These are phyloP conservation scores for Trichosporon sp. DNA, from an alignment of 1,284 basidiomycete genomes.

Conservation along the genomic window DNA sequence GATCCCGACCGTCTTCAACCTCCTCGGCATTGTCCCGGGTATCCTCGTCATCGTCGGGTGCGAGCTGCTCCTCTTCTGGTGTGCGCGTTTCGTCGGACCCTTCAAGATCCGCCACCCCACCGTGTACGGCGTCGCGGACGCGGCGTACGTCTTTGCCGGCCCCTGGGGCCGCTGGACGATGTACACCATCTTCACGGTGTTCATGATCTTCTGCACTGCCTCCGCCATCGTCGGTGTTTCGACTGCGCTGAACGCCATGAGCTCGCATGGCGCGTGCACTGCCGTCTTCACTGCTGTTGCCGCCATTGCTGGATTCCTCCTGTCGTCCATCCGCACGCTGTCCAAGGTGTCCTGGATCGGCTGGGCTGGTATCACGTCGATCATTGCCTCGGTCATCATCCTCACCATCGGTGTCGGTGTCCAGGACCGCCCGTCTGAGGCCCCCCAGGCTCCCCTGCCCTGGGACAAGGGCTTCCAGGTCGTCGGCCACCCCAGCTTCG, in stretches of 20 bases:
- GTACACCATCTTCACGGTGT: constrained; percentile 31
- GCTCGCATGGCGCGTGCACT: constrained; percentile 46
- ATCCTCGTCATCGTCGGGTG: constrained; percentile 40
- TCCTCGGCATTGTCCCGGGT: constrained; percentile 45
- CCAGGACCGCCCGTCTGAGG: constrained; percentile 49
- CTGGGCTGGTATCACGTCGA: constrained; percentile 46
- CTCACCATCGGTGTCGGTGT: constrained; percentile 51
- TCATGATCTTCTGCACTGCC: constrained; percentile 39
- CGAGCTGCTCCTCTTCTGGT: constrained; percentile 41
- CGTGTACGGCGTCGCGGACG: constrained; percentile 40
- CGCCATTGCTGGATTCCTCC: constrained; percentile 38
- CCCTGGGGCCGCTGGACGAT: constrained; percentile 36
- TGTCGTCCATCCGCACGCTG: constrained; percentile 46
- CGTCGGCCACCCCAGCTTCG: constrained; percentile 39
- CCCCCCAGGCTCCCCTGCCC: constrained; percentile 39
- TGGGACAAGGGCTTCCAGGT: constrained; percentile 45
- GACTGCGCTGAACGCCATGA: constrained; percentile 46
- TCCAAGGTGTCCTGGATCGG: constrained; percentile 46
- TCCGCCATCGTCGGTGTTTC: constrained; percentile 40
- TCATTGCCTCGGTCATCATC: constrained; percentile 41
- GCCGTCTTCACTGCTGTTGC: constrained; percentile 45
- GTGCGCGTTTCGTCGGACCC: constrained; percentile 27
- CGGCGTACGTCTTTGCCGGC: constrained; percentile 38
- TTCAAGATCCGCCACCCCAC: constrained; percentile 39
- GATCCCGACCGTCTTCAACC: constrained; percentile 43